Conservation (phyloP, 73 alveolate genomes). For the Paramecium tetraurelia region DNA sequence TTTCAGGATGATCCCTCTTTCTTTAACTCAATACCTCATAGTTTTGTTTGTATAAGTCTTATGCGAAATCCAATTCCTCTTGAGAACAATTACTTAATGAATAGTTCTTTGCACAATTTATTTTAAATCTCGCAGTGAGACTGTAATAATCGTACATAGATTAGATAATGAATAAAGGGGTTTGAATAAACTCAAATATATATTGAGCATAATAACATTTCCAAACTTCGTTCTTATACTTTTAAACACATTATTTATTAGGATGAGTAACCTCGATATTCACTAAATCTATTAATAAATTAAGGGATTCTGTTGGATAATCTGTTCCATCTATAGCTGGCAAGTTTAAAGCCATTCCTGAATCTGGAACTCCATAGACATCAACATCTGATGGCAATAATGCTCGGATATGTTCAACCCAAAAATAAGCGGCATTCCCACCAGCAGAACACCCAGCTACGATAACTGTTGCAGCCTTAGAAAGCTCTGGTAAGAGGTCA, state of each 20-base stretch:
- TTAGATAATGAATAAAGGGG: slow-evolving; percentile 17
- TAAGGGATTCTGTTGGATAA: background rate
- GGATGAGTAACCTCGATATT: background rate
- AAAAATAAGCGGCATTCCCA: background rate
- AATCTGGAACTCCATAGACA: background rate
- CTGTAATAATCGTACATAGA: background rate
- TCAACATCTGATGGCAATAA: background rate
- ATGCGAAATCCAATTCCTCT: background rate
- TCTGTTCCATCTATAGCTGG: background rate
- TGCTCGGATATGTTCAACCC: background rate
- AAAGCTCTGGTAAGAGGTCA: background rate
- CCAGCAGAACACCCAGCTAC: slow-evolving; percentile 45
- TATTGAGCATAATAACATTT: slow-evolving; percentile 4
- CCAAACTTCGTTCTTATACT: background rate
- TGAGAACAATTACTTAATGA: background rate
- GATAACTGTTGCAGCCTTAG: background rate
- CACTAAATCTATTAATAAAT: background rate
- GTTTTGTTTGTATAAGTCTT: background rate
- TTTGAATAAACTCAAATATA: background rate
- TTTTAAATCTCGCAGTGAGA: background rate
- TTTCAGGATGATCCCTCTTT: background rate
- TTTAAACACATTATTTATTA: background rate
- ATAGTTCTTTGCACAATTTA: background rate
- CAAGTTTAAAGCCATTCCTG: background rate
- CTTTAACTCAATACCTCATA: background rate